Evolutionary conservation across 177 flowering plant species (phyloP).

Genomic region (Viscum album): DNA sequence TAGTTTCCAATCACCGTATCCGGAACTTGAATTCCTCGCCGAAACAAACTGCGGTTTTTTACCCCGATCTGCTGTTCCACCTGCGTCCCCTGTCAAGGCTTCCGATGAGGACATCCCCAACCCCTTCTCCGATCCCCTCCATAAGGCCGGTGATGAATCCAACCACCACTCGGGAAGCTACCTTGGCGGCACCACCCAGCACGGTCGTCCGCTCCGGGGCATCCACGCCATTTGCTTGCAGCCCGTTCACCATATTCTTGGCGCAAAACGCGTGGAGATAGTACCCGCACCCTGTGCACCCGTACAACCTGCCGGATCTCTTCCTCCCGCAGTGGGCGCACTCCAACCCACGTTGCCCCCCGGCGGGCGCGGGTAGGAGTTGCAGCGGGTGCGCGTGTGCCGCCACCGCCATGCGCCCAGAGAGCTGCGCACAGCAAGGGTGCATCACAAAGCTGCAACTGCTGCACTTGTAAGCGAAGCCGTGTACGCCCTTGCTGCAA

Average conservation of each 20-base stretch:
- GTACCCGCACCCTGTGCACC: slow-evolving; percentile 48
- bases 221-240: slow-evolving; percentile 32
- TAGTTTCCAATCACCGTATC: too few relatives aligned
- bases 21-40: too few relatives aligned
- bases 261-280: slow-evolving; percentile 75
- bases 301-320: slow-evolving; percentile 42
- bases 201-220: slow-evolving; percentile 28
- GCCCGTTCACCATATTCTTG: slow-evolving; percentile 58
- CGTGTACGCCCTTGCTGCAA: slow-evolving; percentile 47
- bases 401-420: slow-evolving; percentile 26
- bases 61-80: neutral
- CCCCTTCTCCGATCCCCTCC: slow-evolving; percentile 69
- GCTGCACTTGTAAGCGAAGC: slow-evolving; percentile 48
- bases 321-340: slow-evolving; percentile 53
- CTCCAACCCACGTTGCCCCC: slow-evolving; percentile 7
- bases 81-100: slow-evolving; percentile 20
- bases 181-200: slow-evolving; percentile 42
- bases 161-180: slow-evolving; percentile 48
- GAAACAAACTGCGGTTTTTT: too few relatives aligned
- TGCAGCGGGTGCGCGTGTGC: slow-evolving; percentile 41
- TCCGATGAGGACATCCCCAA: slow-evolving; percentile 47
- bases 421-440: slow-evolving; percentile 62
- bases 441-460: slow-evolving; percentile 63
- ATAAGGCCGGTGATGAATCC: slow-evolving; percentile 54
- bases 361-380: slow-evolving; percentile 24